A percentile compares a stretch with the other conserved stretches of the same genome.
Evolutionary conservation across 257 asterid species (phyloP).

Genomic region (Plantago elongata): DNA sequence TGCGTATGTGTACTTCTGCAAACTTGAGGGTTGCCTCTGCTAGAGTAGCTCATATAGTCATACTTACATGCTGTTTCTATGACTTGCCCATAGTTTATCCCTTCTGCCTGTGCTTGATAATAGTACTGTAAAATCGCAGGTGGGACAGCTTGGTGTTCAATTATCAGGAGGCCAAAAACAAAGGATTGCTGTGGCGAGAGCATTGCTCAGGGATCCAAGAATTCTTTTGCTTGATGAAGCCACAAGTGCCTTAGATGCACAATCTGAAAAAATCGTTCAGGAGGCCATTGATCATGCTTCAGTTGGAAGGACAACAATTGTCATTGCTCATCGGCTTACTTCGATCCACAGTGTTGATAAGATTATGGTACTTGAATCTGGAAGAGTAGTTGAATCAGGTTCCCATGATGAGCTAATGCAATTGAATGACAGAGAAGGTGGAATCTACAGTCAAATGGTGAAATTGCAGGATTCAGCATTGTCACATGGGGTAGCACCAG

Average conservation of each 20-base stretch:
- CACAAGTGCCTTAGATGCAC: conserved; percentile 56
- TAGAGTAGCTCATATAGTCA: no score
- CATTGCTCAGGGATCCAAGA: conserved; percentile 42
- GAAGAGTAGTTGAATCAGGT: conserved; percentile 42
- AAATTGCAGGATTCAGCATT: conserved; percentile 28
- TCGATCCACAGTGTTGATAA: conserved; percentile 36
- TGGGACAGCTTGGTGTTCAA: conserved; percentile 48
- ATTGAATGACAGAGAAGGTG: conserved; percentile 29
- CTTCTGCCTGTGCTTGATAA: not conserved
- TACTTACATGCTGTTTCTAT: no score
- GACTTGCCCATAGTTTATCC: no score
- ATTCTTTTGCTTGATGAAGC: conserved; percentile 59
- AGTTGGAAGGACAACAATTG: conserved; percentile 35
- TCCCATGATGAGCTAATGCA: conserved; percentile 39
- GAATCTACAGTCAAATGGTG: conserved; percentile 33
- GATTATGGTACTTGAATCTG: conserved; percentile 45
- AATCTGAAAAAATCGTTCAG: conserved; percentile 49
- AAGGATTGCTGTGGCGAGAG: conserved; percentile 57
- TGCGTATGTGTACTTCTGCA: no score
- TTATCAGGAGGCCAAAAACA: conserved; percentile 59
- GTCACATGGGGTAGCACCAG: not conserved
- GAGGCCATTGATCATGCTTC: conserved; percentile 50
- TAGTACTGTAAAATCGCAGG: conserved; percentile 23
- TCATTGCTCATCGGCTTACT: conserved; percentile 53
- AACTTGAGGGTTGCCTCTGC: no score